A percentile compares a stretch with the other conserved stretches of the same genome.
phyloP scores from a whole-genome alignment of 352 stramenopile species.

The Globisporangium parvum region DNA sequence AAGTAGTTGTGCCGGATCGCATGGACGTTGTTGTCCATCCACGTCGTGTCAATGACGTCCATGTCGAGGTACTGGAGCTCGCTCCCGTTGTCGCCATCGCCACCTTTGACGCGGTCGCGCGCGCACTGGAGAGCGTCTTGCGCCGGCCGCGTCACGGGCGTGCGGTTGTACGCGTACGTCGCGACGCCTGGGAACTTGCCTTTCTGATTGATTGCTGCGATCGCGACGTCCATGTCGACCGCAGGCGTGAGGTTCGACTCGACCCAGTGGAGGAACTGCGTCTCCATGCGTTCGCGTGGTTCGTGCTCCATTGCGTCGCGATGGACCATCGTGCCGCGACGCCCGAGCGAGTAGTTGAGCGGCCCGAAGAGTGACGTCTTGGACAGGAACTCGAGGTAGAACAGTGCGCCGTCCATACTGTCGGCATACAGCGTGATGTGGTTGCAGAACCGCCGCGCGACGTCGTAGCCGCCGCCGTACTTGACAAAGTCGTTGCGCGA shows the following conservation, averaged over 20 bases:
- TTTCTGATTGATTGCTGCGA: slow-evolving; percentile 49
- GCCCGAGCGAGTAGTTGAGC: not conserved
- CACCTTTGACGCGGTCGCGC: slow-evolving; percentile 9
- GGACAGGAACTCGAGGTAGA: slow-evolving; percentile 38
- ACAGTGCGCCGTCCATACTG: slow-evolving; percentile 19
- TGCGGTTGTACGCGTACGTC: slow-evolving; percentile 50
- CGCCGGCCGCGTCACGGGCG: not conserved
- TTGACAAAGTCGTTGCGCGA: slow-evolving; percentile 56
- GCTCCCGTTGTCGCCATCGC: slow-evolving; percentile 3
- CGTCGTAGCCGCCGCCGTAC: slow-evolving; percentile 45
- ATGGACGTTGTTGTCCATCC: slow-evolving; percentile 71
- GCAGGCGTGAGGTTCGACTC: slow-evolving; percentile 29
- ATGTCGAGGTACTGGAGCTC: slow-evolving; percentile 39
- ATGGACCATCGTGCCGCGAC: slow-evolving; percentile 41
- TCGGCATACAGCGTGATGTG: slow-evolving; percentile 78
- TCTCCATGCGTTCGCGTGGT: slow-evolving; percentile 20
- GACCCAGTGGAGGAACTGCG: slow-evolving; percentile 32
- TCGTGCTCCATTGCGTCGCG: slow-evolving; percentile 18
- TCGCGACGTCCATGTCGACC: slow-evolving; percentile 45
- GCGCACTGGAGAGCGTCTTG: slow-evolving; percentile 7
- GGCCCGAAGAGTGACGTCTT: slow-evolving; percentile 29
- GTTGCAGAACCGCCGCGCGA: slow-evolving; percentile 43
- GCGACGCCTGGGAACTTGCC: slow-evolving; percentile 45
- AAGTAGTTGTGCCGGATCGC: slow-evolving; percentile 66
- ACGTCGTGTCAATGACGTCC: slow-evolving; percentile 77